A percentile compares a stretch with the other conserved stretches of the same genome.
Conservation (phyloP, 495 filamentous ascomycete species). For the Geoglossum glabrum region DNA sequence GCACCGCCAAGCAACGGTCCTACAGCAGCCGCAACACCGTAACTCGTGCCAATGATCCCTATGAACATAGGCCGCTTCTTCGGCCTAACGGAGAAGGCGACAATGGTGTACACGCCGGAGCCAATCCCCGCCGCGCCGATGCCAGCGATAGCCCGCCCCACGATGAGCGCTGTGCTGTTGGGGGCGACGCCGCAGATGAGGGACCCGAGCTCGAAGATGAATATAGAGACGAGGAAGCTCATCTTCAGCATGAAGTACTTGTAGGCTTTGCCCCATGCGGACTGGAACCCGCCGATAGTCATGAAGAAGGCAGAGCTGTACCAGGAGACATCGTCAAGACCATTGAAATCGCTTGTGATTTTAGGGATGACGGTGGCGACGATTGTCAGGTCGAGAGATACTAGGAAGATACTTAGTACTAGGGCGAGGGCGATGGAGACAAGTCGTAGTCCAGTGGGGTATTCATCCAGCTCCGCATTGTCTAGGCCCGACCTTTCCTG, state of each 20-base stretch:
- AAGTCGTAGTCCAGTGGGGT: no score
- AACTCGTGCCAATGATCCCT: constrained; percentile 22
- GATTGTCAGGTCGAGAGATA: constrained; percentile 8
- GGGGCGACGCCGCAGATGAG: constrained; percentile 17
- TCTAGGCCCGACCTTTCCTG: no score
- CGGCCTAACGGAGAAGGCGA: constrained; percentile 18
- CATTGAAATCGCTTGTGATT: constrained; percentile 5
- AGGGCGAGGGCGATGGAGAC: no score
- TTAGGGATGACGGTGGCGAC: constrained; percentile 6
- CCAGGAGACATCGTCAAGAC: constrained; percentile 6
- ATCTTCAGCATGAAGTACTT: constrained; percentile 14
- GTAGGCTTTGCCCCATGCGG: constrained; percentile 14
- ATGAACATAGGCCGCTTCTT: constrained; percentile 18
- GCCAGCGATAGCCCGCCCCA: constrained; percentile 20
- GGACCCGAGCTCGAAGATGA: constrained; percentile 15
- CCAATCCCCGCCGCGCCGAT: constrained; percentile 13
- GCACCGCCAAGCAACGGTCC: constrained; percentile 30
- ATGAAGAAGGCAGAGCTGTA: constrained; percentile 16
- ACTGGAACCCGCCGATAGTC: constrained; percentile 13
- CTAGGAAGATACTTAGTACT: no score
- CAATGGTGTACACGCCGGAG: constrained; percentile 18
- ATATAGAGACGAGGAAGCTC: constrained; percentile 11
- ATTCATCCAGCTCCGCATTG: no score
- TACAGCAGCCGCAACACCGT: constrained; percentile 21
- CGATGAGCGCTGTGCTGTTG: constrained; percentile 16